Evolutionary conservation across 78 protist species (phyloP), one percentile per base, ranked within the genome.

Genomic region (slime mould (Dictyostelium discoideum)): DNA sequence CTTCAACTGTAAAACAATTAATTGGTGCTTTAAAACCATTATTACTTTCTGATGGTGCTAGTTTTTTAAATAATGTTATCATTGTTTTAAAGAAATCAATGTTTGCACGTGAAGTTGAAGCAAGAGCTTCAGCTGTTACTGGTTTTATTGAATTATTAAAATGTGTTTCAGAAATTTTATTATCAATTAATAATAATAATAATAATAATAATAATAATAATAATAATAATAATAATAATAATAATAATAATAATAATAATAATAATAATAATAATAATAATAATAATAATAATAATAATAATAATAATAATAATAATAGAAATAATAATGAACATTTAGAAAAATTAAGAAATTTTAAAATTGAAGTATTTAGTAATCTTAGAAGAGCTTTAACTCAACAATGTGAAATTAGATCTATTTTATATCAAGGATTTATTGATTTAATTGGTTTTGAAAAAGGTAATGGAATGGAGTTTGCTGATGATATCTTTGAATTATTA

Each of bases 321-420:
- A 16, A 24, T 20, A 16, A 24, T 20, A 20, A 20, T 60, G 69
- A 60, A 60, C 69, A 60, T 60, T 60, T 60, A 60, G 69, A 60
- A 6, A 60, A 60, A 60, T 60, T 60, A 20, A 60, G 26, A 60
- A 20, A 14, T 1, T 60, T 60, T 39, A 42, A 42, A 9, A 50
- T 26, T 65, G 95, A 90, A 29, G 84, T 90, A 8, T 73, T 90
- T 39, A 83, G 87, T 32, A 90, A 50, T 39, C 44, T 90, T 10
- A 65, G 60, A 37, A 82, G 95, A 78, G 87, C 86, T 6, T 20
- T 90, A 18, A 57, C 74, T n/a, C 95, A 90, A 83, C 95, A 80
- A 72, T 72, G 42, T 11, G 8, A 80, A 16, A 82, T 90, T 40
- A 16, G 95, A 10, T 13, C 95, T 0, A 50, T 54, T 22, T 24